Conservation (phyloP, 345 rosid species). For the Physaria fendleri region DNA sequence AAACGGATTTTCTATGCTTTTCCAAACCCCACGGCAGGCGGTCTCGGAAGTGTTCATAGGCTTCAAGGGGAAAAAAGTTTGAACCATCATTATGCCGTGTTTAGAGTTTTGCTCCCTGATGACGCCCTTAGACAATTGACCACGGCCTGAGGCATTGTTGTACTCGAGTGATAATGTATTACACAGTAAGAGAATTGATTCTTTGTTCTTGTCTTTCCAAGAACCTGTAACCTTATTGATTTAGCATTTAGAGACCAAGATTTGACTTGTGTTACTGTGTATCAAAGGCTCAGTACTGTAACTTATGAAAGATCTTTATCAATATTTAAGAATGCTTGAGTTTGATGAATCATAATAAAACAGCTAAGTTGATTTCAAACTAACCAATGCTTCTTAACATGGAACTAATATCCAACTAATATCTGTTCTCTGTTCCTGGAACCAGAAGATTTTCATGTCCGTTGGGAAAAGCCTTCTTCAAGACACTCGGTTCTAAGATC, state of each 20-base stretch:
- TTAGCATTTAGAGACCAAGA: not conserved
- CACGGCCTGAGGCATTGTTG: not conserved
- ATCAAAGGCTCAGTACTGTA: not conserved
- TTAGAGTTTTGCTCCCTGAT: slow-evolving; percentile 54
- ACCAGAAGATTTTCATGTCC: slow-evolving; percentile 12
- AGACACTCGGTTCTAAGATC: slow-evolving; percentile 61
- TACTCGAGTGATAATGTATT: not conserved
- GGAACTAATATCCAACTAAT: not conserved
- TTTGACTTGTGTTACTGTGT: not conserved
- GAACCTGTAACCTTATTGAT: not conserved
- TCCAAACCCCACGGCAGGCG: slow-evolving; percentile 61
- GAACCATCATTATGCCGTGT: slow-evolving; percentile 92
- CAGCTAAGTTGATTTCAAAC: not conserved
- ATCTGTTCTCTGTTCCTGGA: not conserved
- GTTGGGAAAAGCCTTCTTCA: slow-evolving; percentile 58
- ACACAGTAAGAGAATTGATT: not conserved
- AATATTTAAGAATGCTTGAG: not conserved
- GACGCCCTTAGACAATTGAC: not conserved
- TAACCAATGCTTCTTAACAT: not conserved
- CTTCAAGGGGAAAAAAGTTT: slow-evolving; percentile 86
- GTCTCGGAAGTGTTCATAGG: slow-evolving; percentile 66
- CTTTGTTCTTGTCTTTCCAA: not conserved
- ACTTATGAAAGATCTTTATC: not conserved
- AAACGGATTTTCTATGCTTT: slow-evolving; percentile 71
- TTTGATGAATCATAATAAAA: not conserved